Conservation (phyloP, 371 early-diverging fungal species). For the Apophysomyces trapeziformis region DNA sequence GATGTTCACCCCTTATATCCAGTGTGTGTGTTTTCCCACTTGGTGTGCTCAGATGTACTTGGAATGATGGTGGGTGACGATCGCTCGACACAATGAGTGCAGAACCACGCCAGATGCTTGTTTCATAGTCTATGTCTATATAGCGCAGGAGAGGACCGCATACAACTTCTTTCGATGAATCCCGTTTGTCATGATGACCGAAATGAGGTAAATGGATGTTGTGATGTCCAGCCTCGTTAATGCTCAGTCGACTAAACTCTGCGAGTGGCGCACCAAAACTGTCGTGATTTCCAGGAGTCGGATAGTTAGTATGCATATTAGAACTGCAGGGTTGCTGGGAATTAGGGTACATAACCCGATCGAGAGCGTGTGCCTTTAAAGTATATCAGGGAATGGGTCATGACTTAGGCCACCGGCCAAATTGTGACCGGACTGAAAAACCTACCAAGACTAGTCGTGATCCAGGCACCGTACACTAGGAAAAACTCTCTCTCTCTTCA, state of each 20-base stretch:
- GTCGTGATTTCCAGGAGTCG: background rate
- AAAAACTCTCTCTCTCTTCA: background rate
- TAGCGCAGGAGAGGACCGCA: conserved; percentile 45
- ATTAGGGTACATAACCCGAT: background rate
- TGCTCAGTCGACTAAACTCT: conserved; percentile 19
- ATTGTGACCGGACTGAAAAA: background rate
- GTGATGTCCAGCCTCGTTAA: background rate
- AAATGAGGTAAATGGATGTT: background rate
- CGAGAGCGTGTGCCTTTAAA: no score
- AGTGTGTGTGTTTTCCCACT: conserved; percentile 14
- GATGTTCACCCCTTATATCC: conserved; percentile 20
- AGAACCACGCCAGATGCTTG: conserved; percentile 36
- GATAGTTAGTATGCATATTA: background rate
- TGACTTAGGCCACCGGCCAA: background rate
- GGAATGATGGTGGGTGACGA: conserved; percentile 23
- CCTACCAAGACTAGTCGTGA: background rate
- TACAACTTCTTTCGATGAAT: conserved; percentile 18
- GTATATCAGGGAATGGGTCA: background rate
- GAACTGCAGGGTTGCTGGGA: background rate
- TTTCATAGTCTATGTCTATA: conserved; percentile 31
- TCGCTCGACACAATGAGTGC: conserved; percentile 37
- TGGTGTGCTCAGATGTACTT: conserved; percentile 15
- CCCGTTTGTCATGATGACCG: background rate
- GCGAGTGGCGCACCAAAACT: conserved; percentile 12
- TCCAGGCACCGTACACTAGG: background rate